Base-by-base conservation (phyloP, 345 rosid genomes). In the Schrenkiella parvula region DNA sequence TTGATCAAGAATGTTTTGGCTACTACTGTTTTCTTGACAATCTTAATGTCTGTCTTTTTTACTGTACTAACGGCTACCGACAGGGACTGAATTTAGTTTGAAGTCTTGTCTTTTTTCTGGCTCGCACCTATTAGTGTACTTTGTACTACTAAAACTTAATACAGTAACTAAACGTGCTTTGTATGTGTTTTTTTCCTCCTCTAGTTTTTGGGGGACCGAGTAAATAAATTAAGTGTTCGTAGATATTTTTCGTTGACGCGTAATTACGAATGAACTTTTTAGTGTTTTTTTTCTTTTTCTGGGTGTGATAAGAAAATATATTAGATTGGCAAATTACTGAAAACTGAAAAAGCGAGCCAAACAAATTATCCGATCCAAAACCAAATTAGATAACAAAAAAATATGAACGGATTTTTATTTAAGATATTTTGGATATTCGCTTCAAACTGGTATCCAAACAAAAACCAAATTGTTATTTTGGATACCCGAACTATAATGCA, bases 1-100 rank as follows among this genome's bases (percentile, higher is more conserved):
- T 23, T 47, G 75, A 64, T 31, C 23, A 64, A 76, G 66, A 70
- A 44, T 21, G 66, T 56, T 76, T 1, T 70, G 28, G 64, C 66
- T 22, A 63, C 43, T 18, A 55, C 47, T 62, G 21, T 8, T 63
- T 69, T 70, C 13, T 8, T 76, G 38, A 34, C 66, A 46, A 55
- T 76, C 14, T 53, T 76, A 26, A 6, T 76, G 25, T 69, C 79
- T 31, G 22, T 68, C 25, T 34, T 61, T 52, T 68, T 34, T 31
- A 60, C 61, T 37, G 53, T 69, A 18, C 22, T 70, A 51, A 3
- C 39, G 18, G 6, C 38, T 69, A 62, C 32, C 58, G 25, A 55
- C 56, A 29, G 11, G 34, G 59, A 25, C 4, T 63, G n/a, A 56
- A 4, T 3, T 39, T 3, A 14, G n/a, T 46, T 59, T 35, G 0